Evolutionary conservation across 768 basidiomycete genomes (phyloP), one percentile per base, ranked within the genome.

Genomic region (Rhizopogon roseolus): DNA sequence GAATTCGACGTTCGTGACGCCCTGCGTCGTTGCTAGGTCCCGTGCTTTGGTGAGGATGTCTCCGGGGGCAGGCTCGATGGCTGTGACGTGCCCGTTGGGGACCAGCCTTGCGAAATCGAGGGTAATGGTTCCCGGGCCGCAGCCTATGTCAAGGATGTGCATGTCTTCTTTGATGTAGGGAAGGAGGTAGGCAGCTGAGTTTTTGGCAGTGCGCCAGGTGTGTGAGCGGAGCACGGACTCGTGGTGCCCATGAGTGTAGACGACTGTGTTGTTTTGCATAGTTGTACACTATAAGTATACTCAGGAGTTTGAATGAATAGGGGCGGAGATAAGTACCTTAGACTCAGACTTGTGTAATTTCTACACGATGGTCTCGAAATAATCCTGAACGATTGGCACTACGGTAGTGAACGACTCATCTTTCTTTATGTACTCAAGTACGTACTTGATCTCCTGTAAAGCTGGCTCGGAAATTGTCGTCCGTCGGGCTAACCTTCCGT

Each of bases 111-210:
- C 79, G 19, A 82, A 62, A 50, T 73, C 73, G 29, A 61, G 55
- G 1, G 78, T 78, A 62, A 81, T 81, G 13, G 75, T 76, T 0
- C 79, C 81, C 0, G 80, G 79, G 0, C 81, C 79, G 56, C 76
- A 81, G 9, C 79, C 79, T 36, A 80, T 60, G 60, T 81, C 80
- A 41, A 81, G 75, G 52, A 81, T 69, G 36, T 63, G 55, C 70
- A 75, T 70, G 43, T 60, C 50, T 1, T 74, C 72, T 25, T 67
- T 62, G 29, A 79, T 60, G 38, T 66, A 62, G 9, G 64, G 62
- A 34, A 78, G 51, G 22, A 80, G 66, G 60, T 73, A 75, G 0
- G 65, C 66, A 2, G 76, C 74, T 0, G 74, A 76, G 62, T 77
- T 75, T 19, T 68, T 52, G 14, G 66, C 76, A 13, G 76, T 79